Conservation (phyloP, 2,329 filamentous ascomycete genomes). For the Chaetomiaceae sp. region DNA sequence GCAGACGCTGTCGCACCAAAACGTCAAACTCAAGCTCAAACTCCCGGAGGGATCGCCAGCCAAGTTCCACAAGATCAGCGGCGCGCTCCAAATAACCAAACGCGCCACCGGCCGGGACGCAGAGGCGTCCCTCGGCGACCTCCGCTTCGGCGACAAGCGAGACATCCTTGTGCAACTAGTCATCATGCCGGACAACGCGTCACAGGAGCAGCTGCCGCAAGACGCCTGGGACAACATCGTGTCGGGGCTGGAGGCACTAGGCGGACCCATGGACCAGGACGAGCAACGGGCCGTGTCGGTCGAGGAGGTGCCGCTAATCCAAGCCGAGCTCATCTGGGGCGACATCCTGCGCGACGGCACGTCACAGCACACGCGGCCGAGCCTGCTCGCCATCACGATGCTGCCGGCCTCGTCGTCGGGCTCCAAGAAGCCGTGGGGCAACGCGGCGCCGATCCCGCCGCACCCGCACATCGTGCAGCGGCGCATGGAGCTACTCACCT, state of each 20-base stretch:
- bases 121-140: slow-evolving; percentile 83
- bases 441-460: slow-evolving; percentile 78
- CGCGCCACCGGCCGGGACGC: slow-evolving; percentile 90
- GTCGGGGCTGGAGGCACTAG: slow-evolving; percentile 86
- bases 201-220: slow-evolving; percentile 78
- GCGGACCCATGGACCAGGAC: slow-evolving; percentile 79
- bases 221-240: slow-evolving; percentile 98
- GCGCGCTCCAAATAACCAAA: slow-evolving; percentile 92
- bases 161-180: slow-evolving; percentile 92
- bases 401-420: slow-evolving; percentile 62
- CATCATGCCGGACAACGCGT: slow-evolving; percentile 77
- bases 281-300: slow-evolving; percentile 78
- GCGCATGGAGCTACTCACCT: slow-evolving; percentile 94
- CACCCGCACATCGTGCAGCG: slow-evolving; percentile 93
- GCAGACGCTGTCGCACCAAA: slow-evolving; percentile 95
- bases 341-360: slow-evolving; percentile 88
- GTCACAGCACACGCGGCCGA: slow-evolving; percentile 78
- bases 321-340: slow-evolving; percentile 88
- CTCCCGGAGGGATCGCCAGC: slow-evolving; percentile 93
- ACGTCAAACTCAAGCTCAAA: slow-evolving; percentile 90
- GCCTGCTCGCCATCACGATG: slow-evolving; percentile 92
- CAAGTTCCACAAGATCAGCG: slow-evolving; percentile 98
- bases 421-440: slow-evolving; percentile 58
- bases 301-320: slow-evolving; percentile 90
- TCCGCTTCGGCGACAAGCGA: slow-evolving; percentile 89